Evolutionary conservation across 805 yeast species (phyloP).

Genomic region (Nakazawaea pomicola): DNA sequence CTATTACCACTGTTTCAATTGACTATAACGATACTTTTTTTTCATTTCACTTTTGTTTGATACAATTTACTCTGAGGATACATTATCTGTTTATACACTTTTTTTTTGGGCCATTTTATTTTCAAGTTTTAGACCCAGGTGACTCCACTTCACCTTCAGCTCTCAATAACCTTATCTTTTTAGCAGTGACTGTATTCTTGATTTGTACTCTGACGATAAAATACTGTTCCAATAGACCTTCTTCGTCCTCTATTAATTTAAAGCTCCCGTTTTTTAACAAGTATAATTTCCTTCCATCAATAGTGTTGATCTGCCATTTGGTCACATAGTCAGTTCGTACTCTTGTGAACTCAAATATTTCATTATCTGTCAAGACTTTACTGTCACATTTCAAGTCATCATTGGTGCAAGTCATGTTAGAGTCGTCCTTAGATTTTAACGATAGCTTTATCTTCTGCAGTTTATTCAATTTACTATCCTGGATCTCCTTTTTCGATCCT

Average conservation of each 20-base stretch:
- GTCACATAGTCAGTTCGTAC: constrained; percentile 1
- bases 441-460: constrained; percentile 15
- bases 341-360: constrained; percentile 20
- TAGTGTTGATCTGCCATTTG: constrained; percentile 4
- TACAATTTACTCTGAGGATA: no score
- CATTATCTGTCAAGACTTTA: constrained; percentile 23
- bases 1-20: no score
- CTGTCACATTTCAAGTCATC: constrained; percentile 17
- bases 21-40: no score
- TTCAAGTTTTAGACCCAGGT: neutral
- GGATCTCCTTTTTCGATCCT: constrained; percentile 3
- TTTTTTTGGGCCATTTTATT: neutral
- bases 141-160: neutral
- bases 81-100: no score
- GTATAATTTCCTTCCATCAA: constrained; percentile 6
- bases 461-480: constrained; percentile 6
- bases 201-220: constrained; percentile 23
- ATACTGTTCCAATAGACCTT: constrained; percentile 21
- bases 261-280: constrained; percentile 13
- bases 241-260: constrained; percentile 24
- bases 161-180: constrained; percentile 9
- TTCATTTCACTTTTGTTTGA: no score
- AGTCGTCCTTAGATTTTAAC: constrained; percentile 20
- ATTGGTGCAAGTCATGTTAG: constrained; percentile 17
- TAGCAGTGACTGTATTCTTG: constrained; percentile 18